A percentile compares a stretch with the other conserved stretches of the same genome.
Conservation (phyloP, 106 monocot genomes). For the Phalaenopsis equestris region DNA sequence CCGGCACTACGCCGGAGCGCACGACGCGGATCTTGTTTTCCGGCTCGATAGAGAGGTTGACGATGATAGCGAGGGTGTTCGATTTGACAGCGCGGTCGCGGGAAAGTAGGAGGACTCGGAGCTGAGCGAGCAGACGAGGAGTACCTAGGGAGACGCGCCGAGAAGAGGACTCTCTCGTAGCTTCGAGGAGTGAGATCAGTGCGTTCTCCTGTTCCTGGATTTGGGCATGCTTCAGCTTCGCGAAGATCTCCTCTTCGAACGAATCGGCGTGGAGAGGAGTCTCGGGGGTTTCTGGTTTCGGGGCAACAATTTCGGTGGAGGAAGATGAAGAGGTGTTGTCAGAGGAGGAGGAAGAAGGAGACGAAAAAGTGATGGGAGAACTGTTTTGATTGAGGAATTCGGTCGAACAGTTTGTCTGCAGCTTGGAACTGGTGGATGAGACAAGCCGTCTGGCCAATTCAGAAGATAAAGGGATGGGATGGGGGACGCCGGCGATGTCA, state of each 20-base stretch:
- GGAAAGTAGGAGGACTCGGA: slow-evolving; percentile 37
- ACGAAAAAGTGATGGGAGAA: background rate
- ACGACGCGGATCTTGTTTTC: slow-evolving; percentile 58
- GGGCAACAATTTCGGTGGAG: slow-evolving; percentile 9
- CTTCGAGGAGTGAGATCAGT: slow-evolving; percentile 33
- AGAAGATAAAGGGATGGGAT: slow-evolving; percentile 20
- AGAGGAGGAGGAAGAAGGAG: slow-evolving; percentile 2
- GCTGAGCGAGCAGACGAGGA: slow-evolving; percentile 29
- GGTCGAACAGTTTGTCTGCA: too few species aligned
- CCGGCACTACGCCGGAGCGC: slow-evolving; percentile 49
- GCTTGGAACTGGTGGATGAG: slow-evolving; percentile 6
- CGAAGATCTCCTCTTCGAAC: slow-evolving; percentile 36
- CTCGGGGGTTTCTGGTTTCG: background rate
- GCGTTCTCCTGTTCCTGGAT: slow-evolving; percentile 34
- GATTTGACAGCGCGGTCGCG: slow-evolving; percentile 17
- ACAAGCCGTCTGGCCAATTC: slow-evolving; percentile 15
- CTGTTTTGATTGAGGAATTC: background rate
- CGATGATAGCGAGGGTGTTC: slow-evolving; percentile 48
- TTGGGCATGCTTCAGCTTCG: slow-evolving; percentile 23
- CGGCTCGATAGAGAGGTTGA: slow-evolving; percentile 69
- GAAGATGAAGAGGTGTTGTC: slow-evolving; percentile 7
- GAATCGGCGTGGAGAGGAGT: slow-evolving; percentile 2
- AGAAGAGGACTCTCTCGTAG: slow-evolving; percentile 36
- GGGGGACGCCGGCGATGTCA: slow-evolving; percentile 19
- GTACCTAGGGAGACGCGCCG: slow-evolving; percentile 49